Evolutionary conservation across 2,329 filamentous ascomycete species (phyloP), one percentile per base, ranked within the genome.

Genomic region (Pseudocercospora musae): DNA sequence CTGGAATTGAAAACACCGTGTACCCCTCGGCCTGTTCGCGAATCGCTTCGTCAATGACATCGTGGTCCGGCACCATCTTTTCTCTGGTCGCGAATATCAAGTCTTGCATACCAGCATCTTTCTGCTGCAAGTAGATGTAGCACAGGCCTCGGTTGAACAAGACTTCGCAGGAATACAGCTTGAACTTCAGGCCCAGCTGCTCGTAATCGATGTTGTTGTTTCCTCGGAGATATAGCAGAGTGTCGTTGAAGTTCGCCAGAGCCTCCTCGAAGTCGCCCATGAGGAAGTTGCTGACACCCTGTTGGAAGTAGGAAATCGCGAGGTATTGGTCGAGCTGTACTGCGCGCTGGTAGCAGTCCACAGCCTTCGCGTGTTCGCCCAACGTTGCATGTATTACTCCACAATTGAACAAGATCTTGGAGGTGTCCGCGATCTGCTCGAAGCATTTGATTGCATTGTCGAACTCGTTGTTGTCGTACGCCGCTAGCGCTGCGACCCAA

Each of bases 181-280:
- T 96, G 82, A 98, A 99, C 62, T 96, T 89, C 49, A 99, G 85
- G 20, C 95, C 95, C 54, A 99, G 79, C 77, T 99, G 95, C 64
- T 96, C 92, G 77, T 99, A 99, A 78, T 99, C 93, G 78, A 99
- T 99, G 79, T 95, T 91, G 60, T 92, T 93, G 80, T 99, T 98
- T 65, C 95, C 95, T 73, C 95, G 87, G 50, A 99, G 85, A 77
- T 98, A 98, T 46, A 97, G 81, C 44, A 99, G 82, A 0, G 95
- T 97, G 74, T 99, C 95, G 80, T 99, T 99, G 84, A 99, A 99
- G 79, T 98, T 98, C 69, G 93, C 93, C 65, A 98, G 82, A 18
- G 95, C 95, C 77, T 98, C 95, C 76, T 98, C 93, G 70, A 98
- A 98, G 75, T 99, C 95, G 63, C 94, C 94, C 59, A 98, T 86